Conservation (phyloP, 495 filamentous ascomycete genomes). For the Penicillium cinerascens region DNA sequence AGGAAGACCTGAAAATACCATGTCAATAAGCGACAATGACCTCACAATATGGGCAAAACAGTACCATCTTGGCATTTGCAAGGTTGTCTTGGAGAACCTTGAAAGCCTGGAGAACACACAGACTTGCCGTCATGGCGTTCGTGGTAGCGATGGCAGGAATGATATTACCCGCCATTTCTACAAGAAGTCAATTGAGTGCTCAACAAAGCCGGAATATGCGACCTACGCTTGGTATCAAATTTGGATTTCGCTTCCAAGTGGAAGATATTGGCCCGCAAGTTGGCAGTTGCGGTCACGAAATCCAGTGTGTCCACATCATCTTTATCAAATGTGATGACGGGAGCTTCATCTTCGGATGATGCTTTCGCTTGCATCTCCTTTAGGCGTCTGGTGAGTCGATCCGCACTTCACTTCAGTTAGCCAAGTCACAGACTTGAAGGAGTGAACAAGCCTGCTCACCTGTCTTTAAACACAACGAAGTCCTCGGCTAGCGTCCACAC, state of each 20-base stretch:
- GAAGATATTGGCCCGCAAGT: conserved; percentile 81
- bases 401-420: conserved; percentile 48
- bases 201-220: background rate
- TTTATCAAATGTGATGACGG: conserved; percentile 88
- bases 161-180: conserved; percentile 97
- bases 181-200: conserved; percentile 2
- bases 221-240: conserved; percentile 86
- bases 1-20: conserved; percentile 66
- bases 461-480: conserved; percentile 80
- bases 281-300: conserved; percentile 88
- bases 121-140: conserved; percentile 90
- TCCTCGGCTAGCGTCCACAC: conserved; percentile 82
- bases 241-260: conserved; percentile 84
- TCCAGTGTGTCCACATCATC: conserved; percentile 94
- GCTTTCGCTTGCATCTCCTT: conserved; percentile 51
- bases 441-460: conserved; percentile 28
- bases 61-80: conserved; percentile 55
- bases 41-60: too few species aligned
- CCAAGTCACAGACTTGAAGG: background rate
- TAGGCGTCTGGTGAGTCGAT: conserved; percentile 70
- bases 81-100: conserved; percentile 81
- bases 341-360: conserved; percentile 44
- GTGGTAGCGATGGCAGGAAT: conserved; percentile 98
- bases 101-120: conserved; percentile 91
- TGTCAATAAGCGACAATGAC: conserved; percentile 4